Conservation (phyloP, 768 basidiomycete species). For the Boletellus sp. region DNA sequence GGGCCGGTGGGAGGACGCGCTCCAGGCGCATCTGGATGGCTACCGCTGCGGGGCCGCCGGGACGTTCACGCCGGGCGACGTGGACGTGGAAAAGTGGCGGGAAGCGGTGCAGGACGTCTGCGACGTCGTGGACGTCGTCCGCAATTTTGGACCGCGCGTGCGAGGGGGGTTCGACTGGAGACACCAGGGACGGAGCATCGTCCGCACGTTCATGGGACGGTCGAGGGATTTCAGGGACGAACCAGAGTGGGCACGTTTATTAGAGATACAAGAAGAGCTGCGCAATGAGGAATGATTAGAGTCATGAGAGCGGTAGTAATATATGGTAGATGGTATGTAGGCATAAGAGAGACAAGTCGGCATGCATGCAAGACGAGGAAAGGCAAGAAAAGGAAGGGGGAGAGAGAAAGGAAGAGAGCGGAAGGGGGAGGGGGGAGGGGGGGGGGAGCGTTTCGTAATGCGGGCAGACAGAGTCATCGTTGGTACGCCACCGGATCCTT, state of each 20-base stretch:
- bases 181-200: slow-evolving; percentile 80
- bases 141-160: slow-evolving; percentile 75
- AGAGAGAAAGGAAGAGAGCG: background rate
- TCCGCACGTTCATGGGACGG: slow-evolving; percentile 85
- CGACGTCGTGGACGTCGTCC: slow-evolving; percentile 78
- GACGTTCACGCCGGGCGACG: slow-evolving; percentile 63
- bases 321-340: slow-evolving; percentile 4
- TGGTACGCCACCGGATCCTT: slow-evolving; percentile 5
- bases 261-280: slow-evolving; percentile 45
- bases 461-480: slow-evolving; percentile 1
- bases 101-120: slow-evolving; percentile 76
- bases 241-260: slow-evolving; percentile 72
- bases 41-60: slow-evolving; percentile 70
- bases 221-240: slow-evolving; percentile 89
- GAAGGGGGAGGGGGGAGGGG: background rate
- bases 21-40: slow-evolving; percentile 81
- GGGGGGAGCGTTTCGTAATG: slow-evolving; percentile 16
- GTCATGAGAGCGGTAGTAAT: slow-evolving; percentile 15
- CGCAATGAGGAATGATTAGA: slow-evolving; percentile 13
- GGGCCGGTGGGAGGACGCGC: slow-evolving; percentile 65
- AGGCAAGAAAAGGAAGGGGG: background rate
- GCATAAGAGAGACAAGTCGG: background rate
- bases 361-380: background rate
- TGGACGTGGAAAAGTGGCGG: slow-evolving; percentile 64
- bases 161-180: slow-evolving; percentile 63